These are phyloP conservation scores for Xylariales sp. DNA, from an alignment of 2,329 filamentous ascomycete species.

Conservation along the genomic window DNA sequence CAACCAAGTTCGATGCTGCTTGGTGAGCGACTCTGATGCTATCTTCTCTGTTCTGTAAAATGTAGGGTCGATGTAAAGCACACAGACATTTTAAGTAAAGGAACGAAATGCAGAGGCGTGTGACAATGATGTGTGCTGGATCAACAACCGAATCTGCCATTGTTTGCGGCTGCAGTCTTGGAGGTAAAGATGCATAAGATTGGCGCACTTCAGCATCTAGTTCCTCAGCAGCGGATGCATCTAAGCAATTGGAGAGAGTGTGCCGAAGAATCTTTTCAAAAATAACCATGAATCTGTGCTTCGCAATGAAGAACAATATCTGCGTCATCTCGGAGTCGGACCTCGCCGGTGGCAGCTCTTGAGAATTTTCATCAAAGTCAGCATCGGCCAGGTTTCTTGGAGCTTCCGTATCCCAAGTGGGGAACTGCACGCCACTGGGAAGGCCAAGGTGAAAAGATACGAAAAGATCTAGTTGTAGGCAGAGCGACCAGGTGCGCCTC, in stretches of 20 bases:
- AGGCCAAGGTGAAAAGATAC: conserved; percentile 4
- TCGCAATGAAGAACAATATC: background rate
- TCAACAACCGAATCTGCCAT: conserved; percentile 1
- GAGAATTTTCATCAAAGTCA: conserved; percentile 1
- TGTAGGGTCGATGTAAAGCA: background rate
- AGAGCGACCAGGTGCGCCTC: conserved; percentile 4
- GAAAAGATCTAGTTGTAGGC: conserved; percentile 2
- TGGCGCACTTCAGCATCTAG: conserved; percentile 1
- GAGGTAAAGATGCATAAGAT: background rate
- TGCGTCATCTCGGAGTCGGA: background rate
- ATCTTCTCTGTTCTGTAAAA: background rate
- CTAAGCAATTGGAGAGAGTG: background rate
- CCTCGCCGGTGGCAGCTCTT: background rate
- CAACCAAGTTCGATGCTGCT: background rate
- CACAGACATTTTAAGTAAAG: conserved; percentile 4
- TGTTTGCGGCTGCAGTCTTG: background rate
- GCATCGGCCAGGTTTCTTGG: background rate
- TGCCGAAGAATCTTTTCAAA: conserved; percentile 3
- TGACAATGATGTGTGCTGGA: conserved; percentile 1
- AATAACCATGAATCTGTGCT: conserved; percentile 1
- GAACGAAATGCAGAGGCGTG: conserved; percentile 2
- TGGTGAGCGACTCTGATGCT: conserved; percentile 1
- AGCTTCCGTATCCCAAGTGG: conserved; percentile 1
- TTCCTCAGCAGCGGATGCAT: background rate
- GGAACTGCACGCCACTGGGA: conserved; percentile 1